Conservation (phyloP, 1,284 basidiomycete genomes). For the Cystobasidiaceae sp. region DNA sequence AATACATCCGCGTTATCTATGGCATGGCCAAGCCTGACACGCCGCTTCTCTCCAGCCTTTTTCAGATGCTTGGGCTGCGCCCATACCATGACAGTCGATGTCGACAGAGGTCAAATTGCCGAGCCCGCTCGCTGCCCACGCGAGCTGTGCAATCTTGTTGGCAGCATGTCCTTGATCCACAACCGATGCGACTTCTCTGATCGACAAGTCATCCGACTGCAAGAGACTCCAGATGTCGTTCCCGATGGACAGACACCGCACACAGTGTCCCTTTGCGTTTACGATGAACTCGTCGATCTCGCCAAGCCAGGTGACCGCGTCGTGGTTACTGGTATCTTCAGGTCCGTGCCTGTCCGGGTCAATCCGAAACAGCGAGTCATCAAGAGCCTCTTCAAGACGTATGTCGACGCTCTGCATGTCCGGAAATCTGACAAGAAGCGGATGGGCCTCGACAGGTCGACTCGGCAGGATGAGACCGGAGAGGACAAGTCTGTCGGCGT, state of each 20-base stretch:
- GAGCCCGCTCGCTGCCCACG: slow-evolving; percentile 88
- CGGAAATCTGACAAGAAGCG: slow-evolving; percentile 64
- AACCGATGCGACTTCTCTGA: slow-evolving; percentile 95
- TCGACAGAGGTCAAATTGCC: slow-evolving; percentile 90
- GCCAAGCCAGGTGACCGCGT: slow-evolving; percentile 92
- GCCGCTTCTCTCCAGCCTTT: slow-evolving; percentile 64
- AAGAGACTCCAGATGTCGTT: slow-evolving; percentile 95
- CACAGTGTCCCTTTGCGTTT: slow-evolving; percentile 89
- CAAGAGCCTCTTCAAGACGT: slow-evolving; percentile 96
- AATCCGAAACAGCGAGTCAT: slow-evolving; percentile 86
- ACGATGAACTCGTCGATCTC: slow-evolving; percentile 94
- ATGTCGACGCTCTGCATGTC: slow-evolving; percentile 89
- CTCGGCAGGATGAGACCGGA: slow-evolving; percentile 54
- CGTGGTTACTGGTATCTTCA: slow-evolving; percentile 86
- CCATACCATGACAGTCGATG: slow-evolving; percentile 90
- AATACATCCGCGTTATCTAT: neutral
- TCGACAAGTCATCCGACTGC: slow-evolving; percentile 87
- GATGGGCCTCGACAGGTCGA: slow-evolving; percentile 74
- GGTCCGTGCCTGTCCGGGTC: slow-evolving; percentile 85
- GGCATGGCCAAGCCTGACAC: neutral
- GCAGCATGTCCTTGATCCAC: slow-evolving; percentile 91
- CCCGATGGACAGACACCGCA: slow-evolving; percentile 98
- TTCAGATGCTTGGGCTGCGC: slow-evolving; percentile 96
- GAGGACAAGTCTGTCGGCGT: slow-evolving; percentile 66
- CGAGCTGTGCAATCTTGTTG: slow-evolving; percentile 78